A percentile compares a stretch with the other conserved stretches of the same genome.
phyloP scores from a whole-genome alignment of 495 filamentous ascomycete species.

The Neurospora sp. region DNA sequence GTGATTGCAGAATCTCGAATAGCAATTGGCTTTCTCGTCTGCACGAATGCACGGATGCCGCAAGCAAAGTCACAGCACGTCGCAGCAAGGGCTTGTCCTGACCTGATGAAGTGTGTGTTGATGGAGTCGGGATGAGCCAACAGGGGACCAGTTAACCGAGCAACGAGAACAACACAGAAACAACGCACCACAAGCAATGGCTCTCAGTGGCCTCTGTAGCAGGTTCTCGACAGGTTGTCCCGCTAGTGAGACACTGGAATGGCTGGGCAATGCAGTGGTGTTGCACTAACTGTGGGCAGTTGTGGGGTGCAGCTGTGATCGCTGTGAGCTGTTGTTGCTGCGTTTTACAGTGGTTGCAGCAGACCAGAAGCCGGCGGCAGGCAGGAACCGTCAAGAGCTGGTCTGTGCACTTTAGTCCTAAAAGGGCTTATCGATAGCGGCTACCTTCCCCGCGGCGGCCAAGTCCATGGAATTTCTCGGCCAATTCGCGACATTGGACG shows the following conservation, averaged over 20 bases:
- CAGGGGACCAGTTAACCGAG: background rate
- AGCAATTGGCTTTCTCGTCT: background rate
- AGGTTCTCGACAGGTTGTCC: background rate
- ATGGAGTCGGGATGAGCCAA: constrained; percentile 1
- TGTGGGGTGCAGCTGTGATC: background rate
- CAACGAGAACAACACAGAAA: background rate
- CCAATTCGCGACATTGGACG: background rate
- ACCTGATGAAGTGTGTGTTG: background rate
- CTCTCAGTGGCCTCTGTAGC: background rate
- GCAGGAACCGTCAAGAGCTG: background rate
- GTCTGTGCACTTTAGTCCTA: background rate
- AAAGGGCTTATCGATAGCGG: background rate
- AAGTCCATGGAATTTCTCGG: background rate
- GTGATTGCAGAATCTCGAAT: background rate
- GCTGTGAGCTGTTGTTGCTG: background rate
- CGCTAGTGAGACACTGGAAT: background rate
- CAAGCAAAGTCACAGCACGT: background rate
- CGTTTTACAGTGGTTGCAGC: background rate
- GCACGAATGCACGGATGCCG: background rate
- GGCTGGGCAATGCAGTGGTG: background rate
- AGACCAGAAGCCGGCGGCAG: background rate
- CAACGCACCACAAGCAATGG: background rate
- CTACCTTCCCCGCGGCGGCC: background rate
- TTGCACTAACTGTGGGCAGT: background rate
- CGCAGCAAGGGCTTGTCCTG: background rate